Evolutionary conservation across 176 grass and related monocot genomes (phyloP).

Genomic region (Aegilops tauschii): DNA sequence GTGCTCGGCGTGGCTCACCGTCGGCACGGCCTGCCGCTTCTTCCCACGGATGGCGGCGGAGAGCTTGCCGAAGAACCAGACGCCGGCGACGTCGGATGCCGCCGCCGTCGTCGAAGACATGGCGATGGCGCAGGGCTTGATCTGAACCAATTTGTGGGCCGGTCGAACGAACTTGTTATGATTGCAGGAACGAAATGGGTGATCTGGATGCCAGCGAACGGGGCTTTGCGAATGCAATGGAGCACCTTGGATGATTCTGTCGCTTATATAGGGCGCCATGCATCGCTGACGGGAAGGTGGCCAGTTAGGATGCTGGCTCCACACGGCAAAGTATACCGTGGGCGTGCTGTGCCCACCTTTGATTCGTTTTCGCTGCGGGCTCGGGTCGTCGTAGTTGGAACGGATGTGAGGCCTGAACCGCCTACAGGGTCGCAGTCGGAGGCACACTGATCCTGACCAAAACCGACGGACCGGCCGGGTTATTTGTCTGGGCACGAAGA

Average conservation of each 20-base stretch:
- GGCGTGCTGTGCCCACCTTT: background rate
- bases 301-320: background rate
- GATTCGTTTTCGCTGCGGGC: background rate
- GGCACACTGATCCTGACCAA: background rate
- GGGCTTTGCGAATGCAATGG: background rate
- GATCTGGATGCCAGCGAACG: background rate
- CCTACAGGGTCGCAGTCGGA: background rate
- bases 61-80: constrained; percentile 37
- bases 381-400: background rate
- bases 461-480: background rate
- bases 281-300: background rate
- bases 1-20: background rate
- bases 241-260: background rate
- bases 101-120: constrained; percentile 19
- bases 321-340: background rate
- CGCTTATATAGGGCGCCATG: background rate
- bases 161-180: background rate
- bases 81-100: background rate
- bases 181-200: background rate
- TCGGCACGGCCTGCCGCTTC: background rate
- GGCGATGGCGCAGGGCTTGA: background rate
- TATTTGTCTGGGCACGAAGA: background rate
- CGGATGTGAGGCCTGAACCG: background rate
- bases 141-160: background rate
- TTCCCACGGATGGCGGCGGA: constrained; percentile 17